phyloP scores from a whole-genome alignment of 805 yeast species.

The Metschnikowia proteae region DNA sequence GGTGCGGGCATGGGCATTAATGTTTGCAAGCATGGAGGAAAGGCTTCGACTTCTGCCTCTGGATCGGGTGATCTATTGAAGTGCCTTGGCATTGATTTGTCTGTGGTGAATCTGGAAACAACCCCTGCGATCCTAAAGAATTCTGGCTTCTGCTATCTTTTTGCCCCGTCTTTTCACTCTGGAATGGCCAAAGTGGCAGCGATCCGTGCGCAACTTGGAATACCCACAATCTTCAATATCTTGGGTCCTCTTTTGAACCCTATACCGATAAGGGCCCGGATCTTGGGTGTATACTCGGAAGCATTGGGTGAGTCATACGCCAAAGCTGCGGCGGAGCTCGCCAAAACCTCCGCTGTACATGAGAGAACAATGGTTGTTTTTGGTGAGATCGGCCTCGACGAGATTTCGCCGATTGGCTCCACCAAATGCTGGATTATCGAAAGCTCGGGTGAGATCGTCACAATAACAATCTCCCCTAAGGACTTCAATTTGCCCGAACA shows the following conservation, averaged over 20 bases:
- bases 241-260: constrained; percentile 95
- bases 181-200: constrained; percentile 83
- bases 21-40: constrained; percentile 95
- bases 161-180: constrained; percentile 93
- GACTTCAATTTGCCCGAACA: constrained; percentile 84
- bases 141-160: constrained; percentile 61
- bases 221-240: constrained; percentile 91
- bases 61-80: constrained; percentile 91
- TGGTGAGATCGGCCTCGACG: constrained; percentile 91
- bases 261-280: constrained; percentile 70
- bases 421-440: constrained; percentile 76
- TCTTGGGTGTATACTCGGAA: constrained; percentile 85
- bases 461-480: constrained; percentile 53
- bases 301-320: constrained; percentile 81
- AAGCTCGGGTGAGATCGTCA: constrained; percentile 38
- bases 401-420: constrained; percentile 83
- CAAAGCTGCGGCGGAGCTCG: constrained; percentile 66
- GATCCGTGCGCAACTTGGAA: constrained; percentile 72
- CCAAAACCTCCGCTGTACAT: constrained; percentile 43
- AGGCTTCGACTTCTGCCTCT: constrained; percentile 87
- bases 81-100: constrained; percentile 77
- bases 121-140: constrained; percentile 56
- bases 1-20: constrained; percentile 83
- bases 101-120: constrained; percentile 58
- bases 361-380: constrained; percentile 78